These are phyloP conservation scores for Verbena officinalis DNA, from an alignment of 257 asterid genomes.

Conservation along the genomic window DNA sequence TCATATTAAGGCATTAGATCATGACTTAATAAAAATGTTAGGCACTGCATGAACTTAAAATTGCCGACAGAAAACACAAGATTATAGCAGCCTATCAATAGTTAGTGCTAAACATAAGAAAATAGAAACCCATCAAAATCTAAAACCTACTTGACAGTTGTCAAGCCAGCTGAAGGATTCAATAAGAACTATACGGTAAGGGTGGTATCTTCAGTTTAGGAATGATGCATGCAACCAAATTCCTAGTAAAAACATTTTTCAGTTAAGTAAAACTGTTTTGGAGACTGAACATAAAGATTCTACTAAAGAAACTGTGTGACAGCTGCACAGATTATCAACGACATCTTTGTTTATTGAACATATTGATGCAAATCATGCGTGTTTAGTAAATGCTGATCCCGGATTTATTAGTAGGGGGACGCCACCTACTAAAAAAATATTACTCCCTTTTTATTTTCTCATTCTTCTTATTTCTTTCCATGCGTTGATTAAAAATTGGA, in stretches of 20 bases:
- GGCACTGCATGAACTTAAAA: conserved; percentile 18
- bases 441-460: background rate
- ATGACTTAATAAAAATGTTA: conserved; percentile 12
- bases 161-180: conserved; percentile 8
- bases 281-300: background rate
- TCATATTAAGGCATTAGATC: conserved; percentile 18
- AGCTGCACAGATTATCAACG: conserved; percentile 1
- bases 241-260: background rate
- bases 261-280: background rate
- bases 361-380: background rate
- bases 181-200: background rate
- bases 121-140: conserved; percentile 13
- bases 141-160: conserved; percentile 4
- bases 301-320: background rate
- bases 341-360: background rate
- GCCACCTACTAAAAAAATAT: background rate
- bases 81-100: conserved; percentile 6
- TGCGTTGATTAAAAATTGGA: background rate
- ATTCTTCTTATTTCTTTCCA: background rate
- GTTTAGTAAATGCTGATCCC: conserved; percentile 4
- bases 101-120: conserved; percentile 19
- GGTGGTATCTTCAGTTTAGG: background rate
- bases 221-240: conserved; percentile 6
- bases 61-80: conserved; percentile 2
- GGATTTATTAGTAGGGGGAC: background rate